Evolutionary conservation across 2,329 filamentous ascomycete species (phyloP), one percentile per base, ranked within the genome.

Genomic region (Pseudocercospora pini-densiflorae): DNA sequence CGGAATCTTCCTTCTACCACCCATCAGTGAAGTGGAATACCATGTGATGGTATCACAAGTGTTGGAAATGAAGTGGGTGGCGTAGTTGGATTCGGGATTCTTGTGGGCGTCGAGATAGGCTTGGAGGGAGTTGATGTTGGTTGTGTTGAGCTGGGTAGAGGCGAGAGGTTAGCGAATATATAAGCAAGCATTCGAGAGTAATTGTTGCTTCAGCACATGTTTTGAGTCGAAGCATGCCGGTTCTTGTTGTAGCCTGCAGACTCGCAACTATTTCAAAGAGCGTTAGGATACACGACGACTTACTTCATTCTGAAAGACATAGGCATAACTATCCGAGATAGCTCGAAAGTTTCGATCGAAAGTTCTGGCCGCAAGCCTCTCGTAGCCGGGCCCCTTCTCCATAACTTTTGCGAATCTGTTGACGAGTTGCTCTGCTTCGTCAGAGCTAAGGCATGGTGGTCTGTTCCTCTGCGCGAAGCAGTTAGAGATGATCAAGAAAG

Each of bases 41-140:
- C 58, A 60, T 5, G 58, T 60, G 24, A 60, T 60, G 8, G 58
- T 60, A 19, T 43, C 31, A 14, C 58, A 60, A 23, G 58, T 60
- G 14, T 60, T n/a, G 4, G 58, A 60, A 2, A 24, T 45, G 58
- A 60, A 60, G 12, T n/a, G 29, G 8, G 55, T 59, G 29, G 27
- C 12, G 21, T 33, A 36, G 10, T 14, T 33, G 12, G 16, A n/a
- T 36, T 59, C 55, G 3, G 55, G 24, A 59, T 33, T 21, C 55
- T 59, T 21, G 21, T 59, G 55, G 24, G 19, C 29, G 6, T 31
- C 29, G 16, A 59, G 19, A 36, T 59, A 36, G 8, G 29, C 16
- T 27, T 59, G n/a, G 8, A 31, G 29, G 19, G 24, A 10, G 24
- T 33, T 27, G 29, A 33, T 16, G 29, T 59, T 59, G 24, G 55